A percentile compares a stretch with the other conserved stretches of the same genome.
phyloP scores from a whole-genome alignment of 306 rosid species.

The Cicer pinnatifidum region DNA sequence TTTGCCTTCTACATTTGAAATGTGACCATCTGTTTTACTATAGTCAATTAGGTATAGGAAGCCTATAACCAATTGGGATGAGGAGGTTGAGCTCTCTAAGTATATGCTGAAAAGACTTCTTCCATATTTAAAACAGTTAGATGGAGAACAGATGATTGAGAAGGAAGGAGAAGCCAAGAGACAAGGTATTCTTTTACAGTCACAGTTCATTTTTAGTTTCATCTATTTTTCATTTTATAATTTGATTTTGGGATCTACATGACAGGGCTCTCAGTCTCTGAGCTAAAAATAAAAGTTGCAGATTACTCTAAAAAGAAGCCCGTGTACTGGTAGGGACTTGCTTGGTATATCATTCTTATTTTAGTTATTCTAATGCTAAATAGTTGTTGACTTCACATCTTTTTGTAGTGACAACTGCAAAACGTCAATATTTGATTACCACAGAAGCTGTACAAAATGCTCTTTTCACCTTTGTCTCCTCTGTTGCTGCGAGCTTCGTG shows the following conservation, averaged over 20 bases:
- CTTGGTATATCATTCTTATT: conserved; percentile 2
- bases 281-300: conserved; percentile 31
- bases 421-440: conserved; percentile 81
- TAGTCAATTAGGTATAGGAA: conserved; percentile 24
- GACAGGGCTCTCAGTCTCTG: conserved; percentile 47
- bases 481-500: conserved; percentile 85
- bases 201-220: conserved; percentile 8
- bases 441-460: conserved; percentile 69
- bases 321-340: conserved; percentile 64
- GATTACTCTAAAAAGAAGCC: conserved; percentile 49
- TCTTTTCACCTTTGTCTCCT: conserved; percentile 75
- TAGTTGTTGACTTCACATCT: conserved; percentile 27
- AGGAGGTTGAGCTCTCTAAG: conserved; percentile 47
- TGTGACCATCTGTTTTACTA: conserved; percentile 14
- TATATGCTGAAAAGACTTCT: conserved; percentile 62
- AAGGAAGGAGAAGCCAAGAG: conserved; percentile 64
- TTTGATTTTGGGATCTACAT: conserved; percentile 34
- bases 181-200: conserved; percentile 55
- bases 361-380: conserved; percentile 2
- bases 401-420: conserved; percentile 76
- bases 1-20: not conserved
- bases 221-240: conserved; percentile 25
- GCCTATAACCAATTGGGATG: not conserved
- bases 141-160: conserved; percentile 70
- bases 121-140: conserved; percentile 63